A percentile compares a stretch with the other conserved stretches of the same genome.
Conservation (phyloP, 495 filamentous ascomycete genomes). For the Neurospora tetrasperma region DNA sequence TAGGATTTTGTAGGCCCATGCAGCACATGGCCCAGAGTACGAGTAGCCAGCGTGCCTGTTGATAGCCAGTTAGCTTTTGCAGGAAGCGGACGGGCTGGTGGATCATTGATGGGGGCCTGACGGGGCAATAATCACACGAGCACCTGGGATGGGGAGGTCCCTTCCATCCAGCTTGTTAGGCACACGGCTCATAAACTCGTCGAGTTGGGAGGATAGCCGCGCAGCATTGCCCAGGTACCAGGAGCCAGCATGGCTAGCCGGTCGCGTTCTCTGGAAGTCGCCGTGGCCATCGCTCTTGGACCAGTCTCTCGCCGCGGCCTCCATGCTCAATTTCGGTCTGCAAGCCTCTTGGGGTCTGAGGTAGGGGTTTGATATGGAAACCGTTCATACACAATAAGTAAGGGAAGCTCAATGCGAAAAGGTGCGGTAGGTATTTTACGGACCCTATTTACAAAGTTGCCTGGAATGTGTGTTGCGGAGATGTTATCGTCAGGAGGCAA, state of each 20-base stretch:
- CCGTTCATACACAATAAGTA: background rate
- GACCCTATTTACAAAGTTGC: background rate
- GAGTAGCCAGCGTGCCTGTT: slow-evolving; percentile 87
- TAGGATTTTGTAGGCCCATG: slow-evolving; percentile 86
- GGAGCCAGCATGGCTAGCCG: slow-evolving; percentile 49
- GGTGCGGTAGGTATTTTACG: background rate
- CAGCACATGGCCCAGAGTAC: slow-evolving; percentile 89
- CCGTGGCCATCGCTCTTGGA: background rate
- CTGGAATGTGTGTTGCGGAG: background rate
- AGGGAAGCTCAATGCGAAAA: background rate
- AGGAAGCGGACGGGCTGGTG: background rate
- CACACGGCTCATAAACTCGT: slow-evolving; percentile 68
- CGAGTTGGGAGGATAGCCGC: slow-evolving; percentile 59
- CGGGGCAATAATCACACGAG: slow-evolving; percentile 91
- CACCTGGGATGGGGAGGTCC: slow-evolving; percentile 60
- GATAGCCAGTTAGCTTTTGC: background rate
- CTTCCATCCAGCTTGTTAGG: slow-evolving; percentile 49
- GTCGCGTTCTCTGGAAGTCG: slow-evolving; percentile 34
- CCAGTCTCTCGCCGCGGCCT: background rate
- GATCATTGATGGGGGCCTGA: slow-evolving; percentile 40
- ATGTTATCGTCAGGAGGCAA: background rate
- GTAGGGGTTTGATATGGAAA: background rate
- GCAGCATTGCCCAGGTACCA: slow-evolving; percentile 67
- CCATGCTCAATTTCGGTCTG: background rate
- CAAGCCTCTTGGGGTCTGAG: background rate